Base-by-base conservation (phyloP, 1,284 basidiomycete species). In the Ceratobasidium sp. region DNA sequence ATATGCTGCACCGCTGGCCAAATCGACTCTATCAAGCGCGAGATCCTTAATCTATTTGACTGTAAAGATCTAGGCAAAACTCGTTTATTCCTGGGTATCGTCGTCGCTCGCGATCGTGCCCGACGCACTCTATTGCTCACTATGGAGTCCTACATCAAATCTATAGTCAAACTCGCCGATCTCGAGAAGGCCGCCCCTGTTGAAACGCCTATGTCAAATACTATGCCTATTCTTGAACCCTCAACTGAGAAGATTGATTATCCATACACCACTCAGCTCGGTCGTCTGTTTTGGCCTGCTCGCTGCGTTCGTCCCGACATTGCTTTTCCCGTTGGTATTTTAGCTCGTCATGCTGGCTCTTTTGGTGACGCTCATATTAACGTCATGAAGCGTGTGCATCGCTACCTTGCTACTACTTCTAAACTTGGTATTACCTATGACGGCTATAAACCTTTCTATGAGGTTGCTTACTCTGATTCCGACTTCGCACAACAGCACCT, bases 401-500 rank as follows among this genome's bases (percentile, higher is more conserved):
- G 32, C 5, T 65, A 65, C 32, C 45, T 65, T n/a, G 62, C 62
- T 34, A n/a, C 21, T n/a, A 65, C 62, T 5, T 12, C 46, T 10
- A 28, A 48, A 30, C n/a, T 65, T 10, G 71, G 43, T 32, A 46
- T 57, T 21, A 72, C 18, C 4, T 70, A 48, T 18, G 57, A 46
- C 52, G 73, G 73, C 23, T 59, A 55, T 32, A 41, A 28, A 16
- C 32, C 34, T 8, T 72, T 72, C 23, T 26, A 64, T n/a, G 61
- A 72, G 21, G 53, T 74, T 34, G 53, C 43, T 18, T 74, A 73
- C 61, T 48, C 60, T 1, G 41, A 62, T 28, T 8, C 32, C 34
- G 23, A 53, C n/a, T 60, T 77, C 76, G 84, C 78, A 23, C 77
- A 79, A 34, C 80, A 80, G 58, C 67, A 73, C 0, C 76, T 78